Conservation (phyloP, 768 basidiomycete species). For the Scleroderma citrinum region DNA sequence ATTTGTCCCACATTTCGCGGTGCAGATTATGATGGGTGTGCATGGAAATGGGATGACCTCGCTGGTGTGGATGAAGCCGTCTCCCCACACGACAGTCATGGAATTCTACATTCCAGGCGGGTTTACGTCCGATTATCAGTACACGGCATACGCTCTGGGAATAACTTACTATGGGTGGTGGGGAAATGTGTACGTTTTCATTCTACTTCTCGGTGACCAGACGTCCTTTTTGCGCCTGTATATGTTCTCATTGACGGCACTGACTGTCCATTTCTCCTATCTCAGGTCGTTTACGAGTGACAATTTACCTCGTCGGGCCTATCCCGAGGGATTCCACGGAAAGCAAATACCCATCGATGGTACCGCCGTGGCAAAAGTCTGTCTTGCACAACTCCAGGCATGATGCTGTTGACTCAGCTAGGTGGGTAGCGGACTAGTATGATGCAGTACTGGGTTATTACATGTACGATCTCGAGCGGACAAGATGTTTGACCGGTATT, state of each 20-base stretch:
- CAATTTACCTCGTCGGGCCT: conserved; percentile 58
- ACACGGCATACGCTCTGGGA: conserved; percentile 69
- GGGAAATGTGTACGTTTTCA: conserved; percentile 51
- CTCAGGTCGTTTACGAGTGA: conserved; percentile 70
- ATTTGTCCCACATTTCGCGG: neutral
- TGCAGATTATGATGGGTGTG: conserved; percentile 88
- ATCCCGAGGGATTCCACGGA: conserved; percentile 85
- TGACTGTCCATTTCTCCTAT: too few species aligned
- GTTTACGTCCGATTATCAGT: conserved; percentile 84
- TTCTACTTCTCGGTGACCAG: neutral
- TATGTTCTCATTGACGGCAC: neutral
- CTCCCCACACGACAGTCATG: conserved; percentile 77
- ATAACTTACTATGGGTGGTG: conserved; percentile 85
- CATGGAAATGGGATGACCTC: conserved; percentile 90
- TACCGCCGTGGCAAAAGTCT: conserved; percentile 56
- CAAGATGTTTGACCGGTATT: too few species aligned
- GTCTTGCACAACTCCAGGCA: conserved; percentile 36
- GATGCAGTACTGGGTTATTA: too few species aligned
- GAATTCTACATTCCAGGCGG: conserved; percentile 86
- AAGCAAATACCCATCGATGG: conserved; percentile 83
- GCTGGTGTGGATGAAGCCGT: conserved; percentile 89
- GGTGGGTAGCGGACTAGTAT: too few species aligned
- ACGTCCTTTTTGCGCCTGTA: too few species aligned
- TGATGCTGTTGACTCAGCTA: neutral
- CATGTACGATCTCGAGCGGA: too few species aligned